phyloP scores from a whole-genome alignment of 257 asterid species.

The Striga asiatica region DNA sequence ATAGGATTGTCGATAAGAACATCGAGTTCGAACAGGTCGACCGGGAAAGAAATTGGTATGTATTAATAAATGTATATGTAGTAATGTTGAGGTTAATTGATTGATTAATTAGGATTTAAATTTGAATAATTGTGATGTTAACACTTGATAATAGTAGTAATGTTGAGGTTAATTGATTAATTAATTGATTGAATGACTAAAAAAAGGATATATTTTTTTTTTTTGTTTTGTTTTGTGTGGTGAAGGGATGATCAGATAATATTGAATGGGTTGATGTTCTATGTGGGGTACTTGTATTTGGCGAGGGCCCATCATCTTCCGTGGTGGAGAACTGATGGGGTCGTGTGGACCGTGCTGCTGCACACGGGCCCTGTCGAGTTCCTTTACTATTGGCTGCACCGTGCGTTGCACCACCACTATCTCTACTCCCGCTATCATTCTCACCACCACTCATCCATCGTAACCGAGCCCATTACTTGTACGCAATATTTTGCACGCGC shows the following conservation, averaged over 20 bases:
- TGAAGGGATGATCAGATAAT: conserved; percentile 85
- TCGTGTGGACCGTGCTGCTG: conserved; percentile 39
- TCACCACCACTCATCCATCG: conserved; percentile 92
- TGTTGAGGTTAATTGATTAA: no score
- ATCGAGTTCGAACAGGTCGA: conserved; percentile 89
- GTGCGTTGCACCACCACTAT: conserved; percentile 89
- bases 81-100: no score
- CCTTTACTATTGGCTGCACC: conserved; percentile 84
- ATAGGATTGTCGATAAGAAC: conserved; percentile 59
- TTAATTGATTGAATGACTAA: no score
- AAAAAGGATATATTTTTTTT: no score
- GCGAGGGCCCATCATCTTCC: conserved; percentile 30
- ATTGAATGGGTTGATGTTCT: conserved; percentile 56
- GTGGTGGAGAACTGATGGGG: conserved; percentile 56
- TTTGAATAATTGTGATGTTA: no score
- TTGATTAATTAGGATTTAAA: no score
- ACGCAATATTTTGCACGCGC: no score
- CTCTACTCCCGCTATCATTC: conserved; percentile 85
- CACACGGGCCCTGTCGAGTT: conserved; percentile 80
- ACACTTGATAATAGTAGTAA: no score
- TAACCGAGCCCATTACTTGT: conserved; percentile 90
- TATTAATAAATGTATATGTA: neutral
- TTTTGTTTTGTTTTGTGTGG: no score
- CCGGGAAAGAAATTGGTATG: conserved; percentile 67
- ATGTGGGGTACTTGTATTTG: conserved; percentile 20